phyloP scores from a whole-genome alignment of 2,329 filamentous ascomycete species.

The Aureobasidium sp. region DNA sequence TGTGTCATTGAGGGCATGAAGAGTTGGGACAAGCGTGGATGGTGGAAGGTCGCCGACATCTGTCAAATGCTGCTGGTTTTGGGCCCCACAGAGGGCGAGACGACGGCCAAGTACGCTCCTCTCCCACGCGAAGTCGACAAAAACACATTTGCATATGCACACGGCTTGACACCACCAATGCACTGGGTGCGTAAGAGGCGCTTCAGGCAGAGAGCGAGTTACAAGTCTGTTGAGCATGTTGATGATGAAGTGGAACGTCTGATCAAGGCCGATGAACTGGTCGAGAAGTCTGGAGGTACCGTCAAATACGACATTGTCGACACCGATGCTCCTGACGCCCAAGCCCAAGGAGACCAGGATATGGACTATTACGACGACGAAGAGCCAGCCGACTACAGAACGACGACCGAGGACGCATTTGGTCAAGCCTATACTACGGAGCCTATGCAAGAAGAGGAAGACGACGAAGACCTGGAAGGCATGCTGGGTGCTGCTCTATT shows the following conservation, averaged over 20 bases:
- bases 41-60: conserved; percentile 84
- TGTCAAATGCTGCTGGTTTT: conserved; percentile 84
- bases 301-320: conserved; percentile 44
- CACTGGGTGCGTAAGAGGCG: conserved; percentile 74
- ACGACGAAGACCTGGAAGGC: conserved; percentile 26
- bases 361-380: conserved; percentile 29
- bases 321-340: conserved; percentile 31
- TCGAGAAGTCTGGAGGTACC: conserved; percentile 48
- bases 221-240: conserved; percentile 77
- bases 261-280: conserved; percentile 57
- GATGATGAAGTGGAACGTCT: conserved; percentile 72
- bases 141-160: conserved; percentile 65
- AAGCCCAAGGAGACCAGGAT: conserved; percentile 37
- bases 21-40: conserved; percentile 78
- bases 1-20: conserved; percentile 89
- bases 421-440: conserved; percentile 26
- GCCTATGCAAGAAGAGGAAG: conserved; percentile 39
- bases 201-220: conserved; percentile 75
- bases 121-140: conserved; percentile 66
- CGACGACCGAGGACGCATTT: conserved; percentile 29
- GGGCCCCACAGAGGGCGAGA: conserved; percentile 54
- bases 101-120: conserved; percentile 44
- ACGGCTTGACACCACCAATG: conserved; percentile 83
- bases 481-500: conserved; percentile 25
- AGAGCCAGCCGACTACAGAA: conserved; percentile 30